Evolutionary conservation across 2,329 filamentous ascomycete species (phyloP).

Genomic region (Teratosphaeria epicoccoides): DNA sequence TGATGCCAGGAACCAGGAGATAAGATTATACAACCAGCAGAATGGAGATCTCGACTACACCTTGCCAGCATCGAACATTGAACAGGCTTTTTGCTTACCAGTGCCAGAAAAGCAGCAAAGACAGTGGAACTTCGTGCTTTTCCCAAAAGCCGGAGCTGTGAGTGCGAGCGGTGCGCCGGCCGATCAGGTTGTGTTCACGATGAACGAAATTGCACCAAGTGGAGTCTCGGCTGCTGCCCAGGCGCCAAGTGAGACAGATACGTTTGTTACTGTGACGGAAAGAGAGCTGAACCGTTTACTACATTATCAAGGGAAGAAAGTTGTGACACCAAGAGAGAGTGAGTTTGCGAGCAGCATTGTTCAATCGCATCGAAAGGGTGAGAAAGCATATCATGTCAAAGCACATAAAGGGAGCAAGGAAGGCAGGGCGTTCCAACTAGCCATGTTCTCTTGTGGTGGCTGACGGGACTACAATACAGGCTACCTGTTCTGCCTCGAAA

Average conservation of each 20-base stretch:
- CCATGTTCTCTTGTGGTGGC: background rate
- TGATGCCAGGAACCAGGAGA: slow-evolving; percentile 15
- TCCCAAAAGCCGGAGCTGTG: slow-evolving; percentile 43
- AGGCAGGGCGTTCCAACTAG: slow-evolving; percentile 30
- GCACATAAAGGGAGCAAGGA: slow-evolving; percentile 56
- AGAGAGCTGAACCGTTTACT: slow-evolving; percentile 41
- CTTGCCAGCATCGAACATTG: slow-evolving; percentile 42
- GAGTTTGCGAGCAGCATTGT: slow-evolving; percentile 51
- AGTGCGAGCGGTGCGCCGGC: slow-evolving; percentile 24
- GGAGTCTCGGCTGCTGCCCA: slow-evolving; percentile 27
- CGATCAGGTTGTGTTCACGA: slow-evolving; percentile 51
- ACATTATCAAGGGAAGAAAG: slow-evolving; percentile 33
- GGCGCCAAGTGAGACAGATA: slow-evolving; percentile 35
- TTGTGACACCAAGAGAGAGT: slow-evolving; percentile 43
- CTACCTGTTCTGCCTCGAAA: slow-evolving; percentile 52
- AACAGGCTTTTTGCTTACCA: slow-evolving; percentile 50
- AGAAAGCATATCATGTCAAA: slow-evolving; percentile 54
- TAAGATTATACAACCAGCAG: slow-evolving; percentile 18
- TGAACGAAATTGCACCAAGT: slow-evolving; percentile 39
- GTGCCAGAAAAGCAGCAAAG: slow-evolving; percentile 54
- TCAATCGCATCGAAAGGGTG: slow-evolving; percentile 51
- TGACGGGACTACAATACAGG: slow-evolving; percentile 29
- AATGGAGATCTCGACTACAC: slow-evolving; percentile 28
- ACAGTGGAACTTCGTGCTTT: slow-evolving; percentile 52
- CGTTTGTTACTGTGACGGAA: slow-evolving; percentile 34